Base-by-base conservation (phyloP, 2,329 filamentous ascomycete species). In the Hypoxylon rubiginosum region DNA sequence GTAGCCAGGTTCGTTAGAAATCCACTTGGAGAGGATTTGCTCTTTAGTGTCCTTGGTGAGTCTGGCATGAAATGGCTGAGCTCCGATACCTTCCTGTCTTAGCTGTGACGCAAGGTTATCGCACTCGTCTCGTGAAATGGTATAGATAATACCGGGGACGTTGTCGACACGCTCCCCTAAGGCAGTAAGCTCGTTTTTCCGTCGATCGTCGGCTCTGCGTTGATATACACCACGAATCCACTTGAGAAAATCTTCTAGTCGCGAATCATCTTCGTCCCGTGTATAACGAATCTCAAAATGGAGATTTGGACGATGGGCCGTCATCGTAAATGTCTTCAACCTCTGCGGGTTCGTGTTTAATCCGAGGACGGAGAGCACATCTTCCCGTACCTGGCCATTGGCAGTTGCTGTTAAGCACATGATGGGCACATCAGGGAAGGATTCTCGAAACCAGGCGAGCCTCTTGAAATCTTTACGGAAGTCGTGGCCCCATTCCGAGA, bases 401-500 rank as follows among this genome's bases (percentile, higher is more conserved):
- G 95, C 95, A 0, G 95, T 98, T 0, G 95, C 95, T 0, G 95
- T 98, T 13, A 97, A 86, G 68, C 94, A 97, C 79, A 96, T 97
- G 67, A 98, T 91, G 4, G 95, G 94, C 0, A 97, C 92, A 60
- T 92, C 86, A 0, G 94, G 92, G 70, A 96, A 94, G 5, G 89
- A 89, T 52, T 88, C 85, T 71, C 92, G 91, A 82, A 98, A 96
- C 89, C 93, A 97, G 1, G 88, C 90, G 6, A 98, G 85, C 19
- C 91, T 88, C 75, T 96, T 94, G 80, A 97, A 98, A 62, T 94
- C 92, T 36, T 91, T 92, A n/a, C 95, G 91, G 77, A 98, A 98
- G 78, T 98, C 95, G 77, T 98, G 94, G 1, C 95, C 95, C 95
- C 95, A 97, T 89, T 97, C 94, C 24, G 93, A 97, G 72, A 98